A percentile compares a stretch with the other conserved stretches of the same genome.
Evolutionary conservation across 2,329 filamentous ascomycete genomes (phyloP).

Genomic region (Meredithiella fracta): DNA sequence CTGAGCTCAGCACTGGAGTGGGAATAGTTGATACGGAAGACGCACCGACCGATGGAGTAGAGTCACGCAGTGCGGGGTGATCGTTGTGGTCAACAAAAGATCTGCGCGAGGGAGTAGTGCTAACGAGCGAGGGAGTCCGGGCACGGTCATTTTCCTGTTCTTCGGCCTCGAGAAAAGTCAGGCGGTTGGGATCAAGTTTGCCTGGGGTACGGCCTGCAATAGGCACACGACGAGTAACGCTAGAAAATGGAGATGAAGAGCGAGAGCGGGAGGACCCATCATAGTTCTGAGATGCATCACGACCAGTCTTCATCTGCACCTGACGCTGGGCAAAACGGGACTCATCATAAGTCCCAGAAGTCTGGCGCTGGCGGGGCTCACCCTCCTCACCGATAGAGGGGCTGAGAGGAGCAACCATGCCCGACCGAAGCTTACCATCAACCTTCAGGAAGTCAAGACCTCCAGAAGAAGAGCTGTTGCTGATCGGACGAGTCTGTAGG

Average conservation of each 20-base stretch:
- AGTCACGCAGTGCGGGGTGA: constrained; percentile 11
- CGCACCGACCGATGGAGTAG: constrained; percentile 6
- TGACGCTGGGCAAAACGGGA: constrained; percentile 70
- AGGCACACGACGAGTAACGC: neutral
- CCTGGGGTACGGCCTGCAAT: constrained; percentile 8
- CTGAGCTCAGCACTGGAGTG: neutral
- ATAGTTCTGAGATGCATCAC: constrained; percentile 36
- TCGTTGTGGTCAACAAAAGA: constrained; percentile 13
- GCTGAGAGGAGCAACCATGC: constrained; percentile 26
- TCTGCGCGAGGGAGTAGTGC: constrained; percentile 9
- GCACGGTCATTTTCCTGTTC: constrained; percentile 23
- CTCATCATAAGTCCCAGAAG: constrained; percentile 63
- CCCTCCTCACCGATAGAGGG: constrained; percentile 55
- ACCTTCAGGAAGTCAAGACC: constrained; percentile 15
- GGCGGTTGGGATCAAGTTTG: constrained; percentile 14
- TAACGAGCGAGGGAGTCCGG: constrained; percentile 9
- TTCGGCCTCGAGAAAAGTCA: constrained; percentile 30
- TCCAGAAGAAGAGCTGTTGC: constrained; percentile 5
- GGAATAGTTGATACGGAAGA: neutral
- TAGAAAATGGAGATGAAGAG: constrained; percentile 6
- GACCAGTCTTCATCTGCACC: constrained; percentile 60
- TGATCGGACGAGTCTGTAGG: constrained; percentile 23
- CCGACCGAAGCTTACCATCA: constrained; percentile 21
- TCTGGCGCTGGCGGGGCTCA: constrained; percentile 65
- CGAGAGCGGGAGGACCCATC: constrained; percentile 6